Evolutionary conservation across 148 eudicot species (phyloP).

Genomic region (Rhododendron griersonianum): DNA sequence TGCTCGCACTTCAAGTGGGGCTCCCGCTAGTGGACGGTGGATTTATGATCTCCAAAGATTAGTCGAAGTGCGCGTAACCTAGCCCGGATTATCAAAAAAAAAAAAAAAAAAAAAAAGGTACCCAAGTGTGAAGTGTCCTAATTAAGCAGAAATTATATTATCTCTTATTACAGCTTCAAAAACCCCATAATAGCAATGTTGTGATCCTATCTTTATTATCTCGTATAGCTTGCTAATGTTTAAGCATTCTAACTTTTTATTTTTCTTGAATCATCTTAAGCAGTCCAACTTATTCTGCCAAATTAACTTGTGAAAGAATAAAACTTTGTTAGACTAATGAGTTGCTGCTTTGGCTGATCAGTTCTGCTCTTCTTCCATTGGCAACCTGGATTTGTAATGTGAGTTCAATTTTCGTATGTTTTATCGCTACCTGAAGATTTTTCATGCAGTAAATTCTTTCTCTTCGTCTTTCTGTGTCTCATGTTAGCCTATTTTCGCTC

Average conservation of each 20-base stretch:
- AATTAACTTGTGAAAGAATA: neutral
- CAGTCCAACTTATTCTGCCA: neutral
- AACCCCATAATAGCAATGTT: neutral
- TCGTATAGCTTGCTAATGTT: neutral
- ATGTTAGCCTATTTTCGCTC: neutral
- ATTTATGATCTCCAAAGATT: too few relatives aligned
- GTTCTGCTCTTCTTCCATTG: conserved; percentile 61
- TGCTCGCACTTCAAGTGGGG: too few relatives aligned
- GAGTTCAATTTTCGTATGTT: conserved; percentile 20
- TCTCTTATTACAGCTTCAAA: neutral
- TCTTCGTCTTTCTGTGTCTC: neutral
- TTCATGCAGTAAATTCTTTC: neutral
- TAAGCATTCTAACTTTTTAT: neutral
- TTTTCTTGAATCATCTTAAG: neutral
- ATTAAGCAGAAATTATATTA: neutral
- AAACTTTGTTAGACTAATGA: conserved; percentile 27
- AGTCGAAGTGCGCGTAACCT: too few relatives aligned
- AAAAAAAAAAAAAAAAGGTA: neutral
- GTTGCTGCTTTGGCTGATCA: conserved; percentile 40
- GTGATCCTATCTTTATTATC: neutral
- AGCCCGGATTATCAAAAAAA: too few relatives aligned
- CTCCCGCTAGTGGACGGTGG: too few relatives aligned
- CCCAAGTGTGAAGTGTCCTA: neutral
- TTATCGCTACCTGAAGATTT: neutral
- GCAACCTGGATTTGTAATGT: conserved; percentile 64